phyloP scores from a whole-genome alignment of 768 basidiomycete species.

The Lentinus tigrinus region DNA sequence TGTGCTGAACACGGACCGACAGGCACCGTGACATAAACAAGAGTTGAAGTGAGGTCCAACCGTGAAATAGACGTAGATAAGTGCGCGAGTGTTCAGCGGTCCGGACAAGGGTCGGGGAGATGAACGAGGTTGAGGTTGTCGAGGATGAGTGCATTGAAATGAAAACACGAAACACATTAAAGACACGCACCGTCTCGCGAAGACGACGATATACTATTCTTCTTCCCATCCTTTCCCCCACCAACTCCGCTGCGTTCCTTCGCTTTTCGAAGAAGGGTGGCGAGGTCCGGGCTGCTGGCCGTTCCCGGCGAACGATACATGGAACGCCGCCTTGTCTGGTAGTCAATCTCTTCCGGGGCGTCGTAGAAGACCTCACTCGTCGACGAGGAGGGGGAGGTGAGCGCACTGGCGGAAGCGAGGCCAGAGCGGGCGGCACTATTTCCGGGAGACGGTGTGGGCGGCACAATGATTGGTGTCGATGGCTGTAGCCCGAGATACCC shows the following conservation, averaged over 20 bases:
- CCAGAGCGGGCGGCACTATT: conserved; percentile 22
- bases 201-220: conserved; percentile 25
- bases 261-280: conserved; percentile 81
- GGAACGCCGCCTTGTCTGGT: conserved; percentile 75
- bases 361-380: conserved; percentile 65
- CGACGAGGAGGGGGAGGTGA: conserved; percentile 45
- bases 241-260: conserved; percentile 57
- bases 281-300: conserved; percentile 88
- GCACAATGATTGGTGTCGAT: conserved; percentile 60
- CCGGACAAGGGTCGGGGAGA: background rate
- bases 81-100: too few species aligned
- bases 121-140: background rate
- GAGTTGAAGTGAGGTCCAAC: too few species aligned
- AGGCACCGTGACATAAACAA: too few species aligned
- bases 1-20: background rate
- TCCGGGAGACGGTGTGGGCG: conserved; percentile 63
- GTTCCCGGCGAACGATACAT: conserved; percentile 89
- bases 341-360: conserved; percentile 57
- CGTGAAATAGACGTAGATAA: too few species aligned
- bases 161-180: background rate
- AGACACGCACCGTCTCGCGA: conserved; percentile 15
- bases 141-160: background rate
- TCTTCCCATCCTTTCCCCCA: conserved; percentile 15
- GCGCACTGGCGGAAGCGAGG: conserved; percentile 32
- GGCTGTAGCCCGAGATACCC: conserved; percentile 43